Evolutionary conservation across 2,329 filamentous ascomycete species (phyloP).

Genomic region (Penicillium sp.): DNA sequence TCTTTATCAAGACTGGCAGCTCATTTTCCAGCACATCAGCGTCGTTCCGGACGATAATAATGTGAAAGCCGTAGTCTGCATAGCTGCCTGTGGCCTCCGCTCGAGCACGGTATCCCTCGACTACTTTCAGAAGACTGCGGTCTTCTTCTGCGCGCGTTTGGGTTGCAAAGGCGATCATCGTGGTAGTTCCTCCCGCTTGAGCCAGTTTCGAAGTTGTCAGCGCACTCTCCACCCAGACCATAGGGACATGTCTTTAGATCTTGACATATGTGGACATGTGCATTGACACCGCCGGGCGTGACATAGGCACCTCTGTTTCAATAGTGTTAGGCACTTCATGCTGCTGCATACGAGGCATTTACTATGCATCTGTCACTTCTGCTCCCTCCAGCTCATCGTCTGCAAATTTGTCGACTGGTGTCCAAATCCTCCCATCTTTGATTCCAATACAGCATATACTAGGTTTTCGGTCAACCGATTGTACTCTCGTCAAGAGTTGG

Average conservation of each 20-base stretch:
- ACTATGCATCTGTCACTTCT: conserved; percentile 11
- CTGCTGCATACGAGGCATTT: background rate
- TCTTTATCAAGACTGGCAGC: conserved; percentile 34
- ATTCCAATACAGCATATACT: conserved; percentile 11
- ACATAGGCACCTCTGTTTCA: conserved; percentile 14
- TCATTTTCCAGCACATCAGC: conserved; percentile 35
- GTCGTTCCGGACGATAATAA: conserved; percentile 38
- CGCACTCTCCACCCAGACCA: conserved; percentile 26
- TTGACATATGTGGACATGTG: conserved; percentile 48
- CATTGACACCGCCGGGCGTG: conserved; percentile 45
- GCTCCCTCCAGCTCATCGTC: conserved; percentile 3
- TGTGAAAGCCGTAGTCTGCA: conserved; percentile 53
- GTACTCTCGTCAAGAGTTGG: too few species aligned
- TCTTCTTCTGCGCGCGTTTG: conserved; percentile 45
- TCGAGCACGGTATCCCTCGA: conserved; percentile 47
- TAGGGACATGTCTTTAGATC: conserved; percentile 19
- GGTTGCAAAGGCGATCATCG: conserved; percentile 54
- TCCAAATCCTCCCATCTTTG: conserved; percentile 10
- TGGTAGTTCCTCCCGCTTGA: conserved; percentile 43
- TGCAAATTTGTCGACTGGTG: background rate
- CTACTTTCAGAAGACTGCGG: conserved; percentile 41
- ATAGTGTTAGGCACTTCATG: background rate
- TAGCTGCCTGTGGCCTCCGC: conserved; percentile 42
- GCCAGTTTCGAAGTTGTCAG: conserved; percentile 47
- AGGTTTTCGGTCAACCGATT: too few species aligned